phyloP scores from a whole-genome alignment of 371 early-diverging fungal genomes.

The Mortierella sp. region DNA sequence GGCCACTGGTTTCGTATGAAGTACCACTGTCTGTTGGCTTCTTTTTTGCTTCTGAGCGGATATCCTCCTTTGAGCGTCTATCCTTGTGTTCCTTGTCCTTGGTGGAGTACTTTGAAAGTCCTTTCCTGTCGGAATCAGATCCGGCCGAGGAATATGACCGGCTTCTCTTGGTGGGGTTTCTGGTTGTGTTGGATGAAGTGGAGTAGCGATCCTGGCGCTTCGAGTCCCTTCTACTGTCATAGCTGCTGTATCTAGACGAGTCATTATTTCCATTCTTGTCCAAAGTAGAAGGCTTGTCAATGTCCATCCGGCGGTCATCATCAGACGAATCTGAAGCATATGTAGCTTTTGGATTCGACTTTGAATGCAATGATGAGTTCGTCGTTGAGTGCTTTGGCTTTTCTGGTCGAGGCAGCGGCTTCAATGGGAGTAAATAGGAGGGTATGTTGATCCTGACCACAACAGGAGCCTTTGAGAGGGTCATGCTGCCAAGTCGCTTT shows the following conservation, averaged over 20 bases:
- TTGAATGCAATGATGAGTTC: background rate
- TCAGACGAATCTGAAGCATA: conserved; percentile 14
- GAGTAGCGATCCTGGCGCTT: conserved; percentile 7
- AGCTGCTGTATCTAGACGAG: conserved; percentile 9
- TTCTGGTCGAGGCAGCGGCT: conserved; percentile 15
- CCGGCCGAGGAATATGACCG: conserved; percentile 30
- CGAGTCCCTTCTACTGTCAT: conserved; percentile 7
- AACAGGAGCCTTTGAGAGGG: conserved; percentile 25
- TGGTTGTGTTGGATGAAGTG: conserved; percentile 9
- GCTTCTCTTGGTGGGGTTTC: conserved; percentile 8
- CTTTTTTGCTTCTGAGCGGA: conserved; percentile 11
- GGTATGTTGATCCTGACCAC: conserved; percentile 48
- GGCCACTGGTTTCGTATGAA: background rate
- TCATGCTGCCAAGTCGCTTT: conserved; percentile 11
- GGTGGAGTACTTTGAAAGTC: conserved; percentile 3
- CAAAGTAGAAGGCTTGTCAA: conserved; percentile 4
- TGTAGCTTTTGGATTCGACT: conserved; percentile 6
- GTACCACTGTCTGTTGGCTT: conserved; percentile 9
- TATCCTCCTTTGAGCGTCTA: background rate
- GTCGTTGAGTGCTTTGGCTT: conserved; percentile 5
- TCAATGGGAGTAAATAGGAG: conserved; percentile 25
- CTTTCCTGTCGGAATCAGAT: conserved; percentile 29
- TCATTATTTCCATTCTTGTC: conserved; percentile 16
- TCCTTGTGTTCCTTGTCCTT: conserved; percentile 24
- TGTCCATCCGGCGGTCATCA: conserved; percentile 26